Conservation (phyloP, 164 flowering plant genomes). For the Litsea cubeba region DNA sequence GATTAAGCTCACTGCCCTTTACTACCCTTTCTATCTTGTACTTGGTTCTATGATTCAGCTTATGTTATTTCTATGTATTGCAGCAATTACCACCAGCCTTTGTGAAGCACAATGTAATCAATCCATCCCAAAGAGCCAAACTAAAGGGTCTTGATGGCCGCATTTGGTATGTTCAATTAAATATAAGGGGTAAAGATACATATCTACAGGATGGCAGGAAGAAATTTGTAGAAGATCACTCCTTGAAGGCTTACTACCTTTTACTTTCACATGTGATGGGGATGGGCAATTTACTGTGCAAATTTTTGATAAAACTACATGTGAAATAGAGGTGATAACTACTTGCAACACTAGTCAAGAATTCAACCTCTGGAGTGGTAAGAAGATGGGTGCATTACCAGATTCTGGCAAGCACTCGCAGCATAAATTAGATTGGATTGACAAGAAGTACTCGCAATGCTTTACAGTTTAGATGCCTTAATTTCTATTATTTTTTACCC, state of each 20-base stretch:
- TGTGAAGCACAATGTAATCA: too few relatives aligned
- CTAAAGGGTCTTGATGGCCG: constrained; percentile 16
- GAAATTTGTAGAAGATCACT: constrained; percentile 16
- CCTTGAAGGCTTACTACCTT: constrained; percentile 4
- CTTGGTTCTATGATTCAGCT: too few relatives aligned
- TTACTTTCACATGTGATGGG: too few relatives aligned
- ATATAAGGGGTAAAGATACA: neutral
- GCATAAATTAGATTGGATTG: neutral
- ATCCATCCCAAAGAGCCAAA: constrained; percentile 3
- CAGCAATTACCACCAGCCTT: constrained; percentile 29
- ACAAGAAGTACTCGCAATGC: neutral
- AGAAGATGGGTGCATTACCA: neutral
- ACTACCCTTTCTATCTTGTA: neutral
- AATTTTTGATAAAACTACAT: constrained; percentile 17
- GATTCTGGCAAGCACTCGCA: neutral
- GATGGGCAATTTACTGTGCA: constrained; percentile 13
- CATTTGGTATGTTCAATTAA: constrained; percentile 14
- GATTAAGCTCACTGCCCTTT: neutral
- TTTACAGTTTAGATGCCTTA: neutral
- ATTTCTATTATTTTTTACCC: too few relatives aligned
- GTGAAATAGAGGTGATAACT: constrained; percentile 5
- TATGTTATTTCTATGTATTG: constrained; percentile 2
- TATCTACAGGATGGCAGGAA: constrained; percentile 19
- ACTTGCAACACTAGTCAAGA: neutral
- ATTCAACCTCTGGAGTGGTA: neutral